Conservation (phyloP, 2,329 filamentous ascomycete species). For the Calonectria hongkongensis region DNA sequence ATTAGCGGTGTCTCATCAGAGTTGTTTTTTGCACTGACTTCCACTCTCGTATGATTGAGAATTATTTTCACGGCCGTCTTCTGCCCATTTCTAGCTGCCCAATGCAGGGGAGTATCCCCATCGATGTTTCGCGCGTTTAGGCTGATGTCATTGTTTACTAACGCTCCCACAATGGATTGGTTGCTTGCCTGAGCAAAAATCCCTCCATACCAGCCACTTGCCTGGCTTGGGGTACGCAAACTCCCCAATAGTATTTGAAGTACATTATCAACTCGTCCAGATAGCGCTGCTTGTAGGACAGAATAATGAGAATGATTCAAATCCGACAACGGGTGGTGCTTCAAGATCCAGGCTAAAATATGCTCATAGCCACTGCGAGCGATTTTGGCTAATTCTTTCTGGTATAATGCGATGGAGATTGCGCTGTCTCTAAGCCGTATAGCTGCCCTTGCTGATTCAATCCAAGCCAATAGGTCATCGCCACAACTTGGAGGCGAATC, state of each 20-base stretch:
- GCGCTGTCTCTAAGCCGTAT: neutral
- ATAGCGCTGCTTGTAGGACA: conserved; percentile 1
- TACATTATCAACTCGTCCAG: conserved; percentile 2
- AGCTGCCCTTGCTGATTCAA: neutral
- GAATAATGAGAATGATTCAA: neutral
- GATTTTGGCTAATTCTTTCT: conserved; percentile 2
- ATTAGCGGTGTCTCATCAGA: conserved; percentile 1
- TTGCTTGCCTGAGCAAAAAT: conserved; percentile 2
- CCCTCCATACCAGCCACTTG: conserved; percentile 11
- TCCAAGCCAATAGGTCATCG: neutral
- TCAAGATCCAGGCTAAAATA: conserved; percentile 9
- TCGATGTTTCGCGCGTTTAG: neutral
- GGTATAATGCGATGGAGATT: neutral
- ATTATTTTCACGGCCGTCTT: conserved; percentile 8
- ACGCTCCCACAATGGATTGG: neutral
- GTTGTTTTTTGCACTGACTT: neutral
- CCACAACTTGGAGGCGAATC: neutral
- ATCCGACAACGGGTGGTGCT: neutral
- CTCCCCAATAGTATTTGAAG: neutral
- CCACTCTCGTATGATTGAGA: neutral
- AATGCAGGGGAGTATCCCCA: conserved; percentile 1
- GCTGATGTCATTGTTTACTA: neutral
- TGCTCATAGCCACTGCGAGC: conserved; percentile 5
- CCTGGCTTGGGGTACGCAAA: neutral
- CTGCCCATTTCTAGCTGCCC: conserved; percentile 1